Percentiles rank a stretch among this genome's conserved stretches.
Conservation (phyloP, 768 basidiomycete genomes). For the Hydnomerulius pinastri region DNA sequence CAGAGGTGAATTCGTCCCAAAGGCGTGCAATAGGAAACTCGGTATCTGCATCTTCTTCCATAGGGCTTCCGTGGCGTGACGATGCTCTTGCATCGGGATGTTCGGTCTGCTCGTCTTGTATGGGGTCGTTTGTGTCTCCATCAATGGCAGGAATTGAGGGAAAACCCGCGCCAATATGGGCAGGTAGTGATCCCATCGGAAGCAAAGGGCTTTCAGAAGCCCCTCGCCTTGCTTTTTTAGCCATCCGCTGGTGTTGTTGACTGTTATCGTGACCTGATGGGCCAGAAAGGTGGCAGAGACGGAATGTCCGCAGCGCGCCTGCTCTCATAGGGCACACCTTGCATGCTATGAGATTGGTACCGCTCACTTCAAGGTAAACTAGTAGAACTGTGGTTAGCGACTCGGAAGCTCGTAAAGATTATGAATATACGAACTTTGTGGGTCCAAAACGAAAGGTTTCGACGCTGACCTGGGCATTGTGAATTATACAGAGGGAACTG, state of each 20-base stretch:
- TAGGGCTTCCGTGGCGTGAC: not conserved
- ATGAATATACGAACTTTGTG: not conserved
- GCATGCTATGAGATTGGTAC: not conserved
- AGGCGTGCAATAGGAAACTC: not conserved
- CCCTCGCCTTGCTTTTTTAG: not conserved
- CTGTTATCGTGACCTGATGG: not conserved
- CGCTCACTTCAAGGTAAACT: constrained; percentile 1
- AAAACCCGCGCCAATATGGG: not conserved
- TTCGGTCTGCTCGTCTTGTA: no score
- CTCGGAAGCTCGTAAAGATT: not conserved
- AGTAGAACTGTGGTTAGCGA: not conserved
- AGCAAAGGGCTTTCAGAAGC: not conserved
- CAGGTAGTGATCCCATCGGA: not conserved
- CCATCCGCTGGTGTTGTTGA: not conserved
- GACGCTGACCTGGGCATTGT: not conserved
- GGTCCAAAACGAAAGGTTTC: not conserved
- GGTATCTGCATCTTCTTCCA: not conserved
- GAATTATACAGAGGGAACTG: not conserved
- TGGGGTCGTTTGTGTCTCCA: no score
- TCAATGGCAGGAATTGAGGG: no score
- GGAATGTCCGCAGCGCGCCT: constrained; percentile 1
- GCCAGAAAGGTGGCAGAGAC: not conserved
- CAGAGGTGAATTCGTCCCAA: not conserved
- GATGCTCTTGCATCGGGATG: not conserved
- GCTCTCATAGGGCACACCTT: not conserved